phyloP scores from a whole-genome alignment of 2,329 filamentous ascomycete genomes.

The Epichloe hybrida region DNA sequence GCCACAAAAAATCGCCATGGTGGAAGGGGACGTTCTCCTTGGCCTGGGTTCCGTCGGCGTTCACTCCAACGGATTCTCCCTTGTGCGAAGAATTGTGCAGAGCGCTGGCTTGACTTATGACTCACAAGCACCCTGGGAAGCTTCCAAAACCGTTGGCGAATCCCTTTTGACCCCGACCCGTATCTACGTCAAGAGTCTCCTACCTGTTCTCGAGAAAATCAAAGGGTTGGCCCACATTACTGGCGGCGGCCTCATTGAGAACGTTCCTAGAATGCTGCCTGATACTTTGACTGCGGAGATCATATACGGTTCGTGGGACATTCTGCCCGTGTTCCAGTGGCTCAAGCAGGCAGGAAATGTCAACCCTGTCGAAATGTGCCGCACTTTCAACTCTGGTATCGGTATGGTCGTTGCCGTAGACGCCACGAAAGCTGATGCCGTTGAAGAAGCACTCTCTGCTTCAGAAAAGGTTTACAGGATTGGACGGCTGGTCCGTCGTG shows the following conservation, averaged over 20 bases:
- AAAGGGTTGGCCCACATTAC: constrained; percentile 97
- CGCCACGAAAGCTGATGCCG: constrained; percentile 45
- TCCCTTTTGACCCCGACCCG: constrained; percentile 77
- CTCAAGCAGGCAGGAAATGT: constrained; percentile 63
- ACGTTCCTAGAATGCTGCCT: constrained; percentile 88
- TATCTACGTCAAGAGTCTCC: constrained; percentile 79
- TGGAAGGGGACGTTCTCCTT: constrained; percentile 68
- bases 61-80: constrained; percentile 94
- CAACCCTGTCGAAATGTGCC: constrained; percentile 64
- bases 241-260: constrained; percentile 83
- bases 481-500: constrained; percentile 53
- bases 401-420: constrained; percentile 86
- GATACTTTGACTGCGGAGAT: constrained; percentile 64
- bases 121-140: constrained; percentile 64
- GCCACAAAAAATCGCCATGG: constrained; percentile 61
- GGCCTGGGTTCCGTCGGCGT: constrained; percentile 76
- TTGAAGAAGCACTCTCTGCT: constrained; percentile 45
- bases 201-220: constrained; percentile 54
- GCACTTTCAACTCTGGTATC: constrained; percentile 88
- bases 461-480: constrained; percentile 66
- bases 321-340: constrained; percentile 77
- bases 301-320: constrained; percentile 60
- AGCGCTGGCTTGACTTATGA: constrained; percentile 57
- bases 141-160: constrained; percentile 49
- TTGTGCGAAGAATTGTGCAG: constrained; percentile 82